phyloP scores from a whole-genome alignment of 78 protist species.

The Dictyostelium intermedium region DNA sequence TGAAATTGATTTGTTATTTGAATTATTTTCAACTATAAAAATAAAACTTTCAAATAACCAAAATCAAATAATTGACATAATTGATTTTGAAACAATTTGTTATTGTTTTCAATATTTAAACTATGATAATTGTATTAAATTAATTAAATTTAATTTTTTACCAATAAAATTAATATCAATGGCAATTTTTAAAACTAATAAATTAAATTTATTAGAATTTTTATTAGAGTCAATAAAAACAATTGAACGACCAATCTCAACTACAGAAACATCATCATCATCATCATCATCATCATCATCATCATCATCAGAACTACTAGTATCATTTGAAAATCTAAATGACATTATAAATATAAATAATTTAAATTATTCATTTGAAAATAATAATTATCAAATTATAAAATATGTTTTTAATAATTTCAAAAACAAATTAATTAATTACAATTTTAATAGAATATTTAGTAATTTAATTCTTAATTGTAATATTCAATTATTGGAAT shows the following conservation, averaged over 20 bases:
- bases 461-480: neutral
- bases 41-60: neutral
- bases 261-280: neutral
- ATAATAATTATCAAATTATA: neutral
- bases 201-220: neutral
- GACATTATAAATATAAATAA: neutral
- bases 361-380: neutral
- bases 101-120: conserved; percentile 1
- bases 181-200: neutral
- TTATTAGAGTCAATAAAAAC: neutral
- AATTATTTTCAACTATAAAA: neutral
- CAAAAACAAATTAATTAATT: neutral
- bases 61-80: neutral
- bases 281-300: neutral
- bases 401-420: neutral
- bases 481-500: neutral
- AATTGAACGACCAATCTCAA: neutral
- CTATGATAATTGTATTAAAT: neutral
- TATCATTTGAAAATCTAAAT: too few species aligned
- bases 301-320: neutral
- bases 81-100: neutral
- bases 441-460: neutral
- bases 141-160: neutral
- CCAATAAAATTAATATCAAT: neutral
- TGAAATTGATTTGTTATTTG: neutral